phyloP scores from a whole-genome alignment of 805 yeast species.

The Candida awuae region DNA sequence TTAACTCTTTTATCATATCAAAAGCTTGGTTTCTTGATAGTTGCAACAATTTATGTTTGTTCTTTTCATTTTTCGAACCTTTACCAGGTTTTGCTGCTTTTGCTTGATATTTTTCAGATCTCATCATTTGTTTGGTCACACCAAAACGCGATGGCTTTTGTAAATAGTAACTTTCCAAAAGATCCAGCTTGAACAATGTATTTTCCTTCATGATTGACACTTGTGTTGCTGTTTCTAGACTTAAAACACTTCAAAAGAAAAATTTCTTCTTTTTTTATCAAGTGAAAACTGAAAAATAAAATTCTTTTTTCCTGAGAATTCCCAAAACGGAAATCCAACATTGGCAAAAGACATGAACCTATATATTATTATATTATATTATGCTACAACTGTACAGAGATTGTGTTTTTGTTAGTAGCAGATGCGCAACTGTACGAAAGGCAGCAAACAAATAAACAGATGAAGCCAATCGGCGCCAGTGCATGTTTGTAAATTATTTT shows the following conservation, averaged over 20 bases:
- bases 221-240: too few species aligned
- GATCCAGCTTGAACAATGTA: slow-evolving; percentile 45
- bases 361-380: too few species aligned
- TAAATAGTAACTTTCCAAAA: slow-evolving; percentile 44
- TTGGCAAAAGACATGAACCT: too few species aligned
- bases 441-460: too few species aligned
- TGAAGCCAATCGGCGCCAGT: neutral
- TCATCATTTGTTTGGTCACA: slow-evolving; percentile 38
- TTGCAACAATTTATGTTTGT: slow-evolving; percentile 32
- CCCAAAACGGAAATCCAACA: neutral
- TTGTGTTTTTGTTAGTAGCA: too few species aligned
- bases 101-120: slow-evolving; percentile 31
- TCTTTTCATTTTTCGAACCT: slow-evolving; percentile 10
- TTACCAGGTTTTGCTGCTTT: neutral
- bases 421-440: too few species aligned
- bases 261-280: too few species aligned
- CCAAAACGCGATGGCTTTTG: slow-evolving; percentile 42
- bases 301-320: neutral
- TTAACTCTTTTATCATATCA: slow-evolving; percentile 36
- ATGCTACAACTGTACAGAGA: too few species aligned
- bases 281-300: too few species aligned
- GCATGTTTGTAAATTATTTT: neutral
- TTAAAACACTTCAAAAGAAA: neutral
- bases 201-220: slow-evolving; percentile 28
- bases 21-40: slow-evolving; percentile 35